A percentile compares a stretch with the other conserved stretches of the same genome.
Conservation (phyloP, 2,329 filamentous ascomycete genomes). For the Monosporascus ibericus region DNA sequence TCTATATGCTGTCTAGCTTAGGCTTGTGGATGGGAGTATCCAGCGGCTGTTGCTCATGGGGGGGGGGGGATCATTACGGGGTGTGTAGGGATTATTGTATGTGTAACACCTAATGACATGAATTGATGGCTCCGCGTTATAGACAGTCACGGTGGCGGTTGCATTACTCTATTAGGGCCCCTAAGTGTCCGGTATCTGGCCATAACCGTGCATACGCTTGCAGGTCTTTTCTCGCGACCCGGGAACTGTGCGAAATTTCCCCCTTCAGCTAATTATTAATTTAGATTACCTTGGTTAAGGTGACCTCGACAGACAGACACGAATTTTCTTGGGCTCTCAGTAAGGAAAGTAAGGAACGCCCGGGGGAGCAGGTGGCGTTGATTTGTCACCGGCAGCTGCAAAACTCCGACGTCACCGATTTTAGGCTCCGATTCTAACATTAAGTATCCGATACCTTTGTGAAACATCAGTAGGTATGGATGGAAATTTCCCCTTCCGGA, state of each 20-base stretch:
- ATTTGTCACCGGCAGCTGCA: neutral
- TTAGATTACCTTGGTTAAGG: too few species aligned
- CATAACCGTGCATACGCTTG: too few species aligned
- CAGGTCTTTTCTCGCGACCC: too few species aligned
- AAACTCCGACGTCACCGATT: constrained; percentile 21
- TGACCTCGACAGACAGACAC: too few species aligned
- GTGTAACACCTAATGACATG: neutral
- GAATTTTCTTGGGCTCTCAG: too few species aligned
- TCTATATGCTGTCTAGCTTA: neutral
- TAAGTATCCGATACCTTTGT: too few species aligned
- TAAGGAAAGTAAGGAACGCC: too few species aligned
- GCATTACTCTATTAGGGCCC: too few species aligned
- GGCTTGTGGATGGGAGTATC: neutral
- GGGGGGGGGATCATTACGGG: neutral
- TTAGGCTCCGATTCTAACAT: neutral
- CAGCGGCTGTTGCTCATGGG: neutral
- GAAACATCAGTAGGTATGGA: neutral
- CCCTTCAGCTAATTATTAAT: too few species aligned
- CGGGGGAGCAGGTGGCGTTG: neutral
- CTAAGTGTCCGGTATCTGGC: too few species aligned
- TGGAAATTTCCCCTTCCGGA: neutral
- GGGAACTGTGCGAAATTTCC: too few species aligned
- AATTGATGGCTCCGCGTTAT: neutral
- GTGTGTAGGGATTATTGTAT: neutral
- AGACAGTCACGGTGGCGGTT: neutral